These are phyloP conservation scores for Daldinia sp. DNA, from an alignment of 2,329 filamentous ascomycete species.

Conservation along the genomic window DNA sequence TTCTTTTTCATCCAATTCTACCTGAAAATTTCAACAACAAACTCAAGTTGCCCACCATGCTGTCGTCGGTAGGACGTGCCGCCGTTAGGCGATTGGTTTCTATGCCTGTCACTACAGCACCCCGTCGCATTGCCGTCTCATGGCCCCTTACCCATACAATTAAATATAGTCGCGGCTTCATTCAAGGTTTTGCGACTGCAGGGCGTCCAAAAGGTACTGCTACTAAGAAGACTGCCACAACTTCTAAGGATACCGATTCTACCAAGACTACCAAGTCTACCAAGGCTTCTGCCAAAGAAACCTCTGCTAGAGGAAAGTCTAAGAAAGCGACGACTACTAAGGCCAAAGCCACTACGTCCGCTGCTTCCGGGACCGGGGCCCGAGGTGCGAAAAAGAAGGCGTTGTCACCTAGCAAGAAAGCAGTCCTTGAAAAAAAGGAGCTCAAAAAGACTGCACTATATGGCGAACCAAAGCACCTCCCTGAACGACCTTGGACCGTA, in stretches of 20 bases:
- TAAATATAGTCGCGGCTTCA: slow-evolving; percentile 10
- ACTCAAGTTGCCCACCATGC: slow-evolving; percentile 48
- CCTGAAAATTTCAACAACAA: neutral
- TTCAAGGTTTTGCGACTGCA: slow-evolving; percentile 33
- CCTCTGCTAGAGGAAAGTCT: slow-evolving; percentile 10
- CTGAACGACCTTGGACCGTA: slow-evolving; percentile 50
- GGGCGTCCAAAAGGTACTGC: slow-evolving; percentile 31
- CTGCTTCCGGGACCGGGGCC: neutral
- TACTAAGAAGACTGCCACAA: slow-evolving; percentile 35
- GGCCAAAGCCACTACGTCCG: slow-evolving; percentile 37
- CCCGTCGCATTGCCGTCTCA: slow-evolving; percentile 31
- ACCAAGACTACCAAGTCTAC: slow-evolving; percentile 25
- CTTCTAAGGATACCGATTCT: no score
- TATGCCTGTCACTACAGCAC: slow-evolving; percentile 35
- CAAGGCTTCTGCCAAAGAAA: slow-evolving; percentile 30
- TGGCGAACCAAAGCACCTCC: slow-evolving; percentile 49
- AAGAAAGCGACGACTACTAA: slow-evolving; percentile 41
- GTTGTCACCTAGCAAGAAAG: slow-evolving; percentile 50
- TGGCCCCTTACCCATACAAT: slow-evolving; percentile 19
- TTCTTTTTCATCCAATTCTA: slow-evolving; percentile 5
- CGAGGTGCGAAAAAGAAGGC: slow-evolving; percentile 39
- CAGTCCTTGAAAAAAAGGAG: slow-evolving; percentile 38
- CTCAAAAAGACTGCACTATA: slow-evolving; percentile 55
- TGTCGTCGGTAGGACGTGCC: slow-evolving; percentile 53
- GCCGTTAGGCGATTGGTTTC: slow-evolving; percentile 48